Evolutionary conservation across 1,139 yeast species (phyloP).

Genomic region (Magnusiomyces ingens): DNA sequence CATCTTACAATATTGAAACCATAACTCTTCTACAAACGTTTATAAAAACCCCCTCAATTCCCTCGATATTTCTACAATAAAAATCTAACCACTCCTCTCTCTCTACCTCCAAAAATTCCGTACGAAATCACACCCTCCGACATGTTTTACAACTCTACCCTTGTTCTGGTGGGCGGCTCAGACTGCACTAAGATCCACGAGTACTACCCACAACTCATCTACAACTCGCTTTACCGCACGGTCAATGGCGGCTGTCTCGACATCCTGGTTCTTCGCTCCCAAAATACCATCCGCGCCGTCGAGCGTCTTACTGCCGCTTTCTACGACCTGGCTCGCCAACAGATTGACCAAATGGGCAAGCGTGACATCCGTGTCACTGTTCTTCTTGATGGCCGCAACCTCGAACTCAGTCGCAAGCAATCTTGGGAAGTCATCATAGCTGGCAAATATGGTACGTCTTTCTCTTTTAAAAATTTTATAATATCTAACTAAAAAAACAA

Average conservation of each 20-base stretch:
- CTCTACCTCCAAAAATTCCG: too few species aligned
- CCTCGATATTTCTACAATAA: not conserved
- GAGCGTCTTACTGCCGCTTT: constrained; percentile 28
- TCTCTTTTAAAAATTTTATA: too few species aligned
- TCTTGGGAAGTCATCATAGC: constrained; percentile 33
- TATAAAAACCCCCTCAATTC: too few species aligned
- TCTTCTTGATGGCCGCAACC: constrained; percentile 31
- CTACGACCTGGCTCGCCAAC: constrained; percentile 26
- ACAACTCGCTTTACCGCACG: constrained; percentile 28
- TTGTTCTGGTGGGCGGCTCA: constrained; percentile 24
- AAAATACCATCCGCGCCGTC: constrained; percentile 25
- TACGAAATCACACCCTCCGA: not conserved
- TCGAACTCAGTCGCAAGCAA: constrained; percentile 25
- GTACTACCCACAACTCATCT: constrained; percentile 23
- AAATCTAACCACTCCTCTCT: not conserved
- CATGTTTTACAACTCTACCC: constrained; percentile 27
- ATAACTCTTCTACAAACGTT: too few species aligned
- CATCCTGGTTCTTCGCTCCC: constrained; percentile 29
- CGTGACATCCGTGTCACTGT: constrained; percentile 30
- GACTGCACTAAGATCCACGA: constrained; percentile 18
- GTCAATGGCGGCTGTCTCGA: constrained; percentile 31
- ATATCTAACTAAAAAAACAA: not conserved
- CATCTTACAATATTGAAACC: too few species aligned
- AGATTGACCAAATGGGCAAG: constrained; percentile 21
- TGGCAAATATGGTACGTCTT: constrained; percentile 22